These are phyloP conservation scores for Elongisporangium undulatum DNA, from an alignment of 352 stramenopile genomes.

Conservation along the genomic window DNA sequence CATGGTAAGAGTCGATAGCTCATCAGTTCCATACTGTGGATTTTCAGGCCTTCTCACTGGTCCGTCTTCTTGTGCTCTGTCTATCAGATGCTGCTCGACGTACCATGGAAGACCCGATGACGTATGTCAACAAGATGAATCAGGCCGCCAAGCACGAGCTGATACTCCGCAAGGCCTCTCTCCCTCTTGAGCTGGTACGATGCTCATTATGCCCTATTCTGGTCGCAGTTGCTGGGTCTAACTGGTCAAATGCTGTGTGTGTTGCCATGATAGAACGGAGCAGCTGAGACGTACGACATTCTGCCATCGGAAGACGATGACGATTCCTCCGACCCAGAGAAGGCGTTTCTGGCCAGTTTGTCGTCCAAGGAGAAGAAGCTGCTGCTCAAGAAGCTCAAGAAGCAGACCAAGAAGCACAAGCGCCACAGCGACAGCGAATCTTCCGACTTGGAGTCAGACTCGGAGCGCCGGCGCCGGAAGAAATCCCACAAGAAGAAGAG, in stretches of 20 bases:
- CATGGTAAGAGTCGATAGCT: constrained; percentile 28
- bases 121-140: constrained; percentile 56
- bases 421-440: constrained; percentile 4
- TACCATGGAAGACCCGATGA: constrained; percentile 67
- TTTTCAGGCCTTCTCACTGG: not conserved
- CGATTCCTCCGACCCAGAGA: constrained; percentile 31
- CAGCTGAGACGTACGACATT: constrained; percentile 39
- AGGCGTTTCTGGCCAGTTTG: constrained; percentile 44
- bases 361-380: constrained; percentile 64
- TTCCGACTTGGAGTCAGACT: not conserved
- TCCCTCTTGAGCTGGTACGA: constrained; percentile 67
- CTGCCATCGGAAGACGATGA: constrained; percentile 57
- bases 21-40: not conserved
- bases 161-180: constrained; percentile 40
- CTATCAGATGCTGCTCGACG: constrained; percentile 63
- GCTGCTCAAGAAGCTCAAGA: constrained; percentile 55
- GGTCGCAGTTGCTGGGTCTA: not conserved
- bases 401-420: constrained; percentile 27
- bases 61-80: not conserved
- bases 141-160: constrained; percentile 47
- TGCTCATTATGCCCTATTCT: not conserved
- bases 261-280: constrained; percentile 15
- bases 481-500: constrained; percentile 3
- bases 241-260: not conserved
- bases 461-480: not conserved